Base-by-base conservation (phyloP, 2,329 filamentous ascomycete genomes). In the Pseudopithomyces maydicus region DNA sequence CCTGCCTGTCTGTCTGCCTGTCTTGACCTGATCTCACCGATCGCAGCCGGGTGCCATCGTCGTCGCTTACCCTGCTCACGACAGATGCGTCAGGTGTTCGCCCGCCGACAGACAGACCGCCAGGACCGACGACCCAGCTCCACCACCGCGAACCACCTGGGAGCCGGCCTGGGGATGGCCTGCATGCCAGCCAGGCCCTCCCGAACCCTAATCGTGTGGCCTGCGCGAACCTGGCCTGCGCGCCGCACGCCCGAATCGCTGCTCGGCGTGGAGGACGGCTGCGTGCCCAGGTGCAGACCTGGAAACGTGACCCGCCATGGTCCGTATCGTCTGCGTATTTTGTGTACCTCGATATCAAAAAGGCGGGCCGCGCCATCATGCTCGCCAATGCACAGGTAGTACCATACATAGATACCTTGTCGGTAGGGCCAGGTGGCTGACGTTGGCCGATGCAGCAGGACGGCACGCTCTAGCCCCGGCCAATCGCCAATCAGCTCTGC, bases 261-360 rank as follows among this genome's bases (percentile, higher is more conserved):
- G 26, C 26, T 8, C 8, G 26, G 26, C 26, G 26, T 29, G 26
- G 26, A 29, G 8, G 26, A 29, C 26, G 26, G 26, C 26, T 2
- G 15, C 3, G 38, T 41, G n/a, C n/a, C 38, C 7, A 41, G 38
- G 17, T 19, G 44, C 44, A n/a, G 26, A 3, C 29, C 26, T 33
- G 29, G 17, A 29, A 26, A 43, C n/a, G 41, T 17, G 35, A 22
- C 32, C 20, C 36, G 52, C 26, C n/a, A 39, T 36, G 15, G 48
- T 42, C 35, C 50, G 55, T 43, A 39, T 20, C 52, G 26, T 44
- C 54, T 15, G 58, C 55, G 58, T 61, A 58, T 51, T 51, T 55
- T 43, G 54, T 57, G 54, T 59, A 59, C 59, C 33, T 57, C 48
- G 46, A 56, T 57, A 62, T 59, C 52, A 59, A 45, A 29, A 55